A percentile compares a stretch with the other conserved stretches of the same genome.
phyloP scores from a whole-genome alignment of 371 early-diverging fungal species.

The Zopfochytrium polystomum region DNA sequence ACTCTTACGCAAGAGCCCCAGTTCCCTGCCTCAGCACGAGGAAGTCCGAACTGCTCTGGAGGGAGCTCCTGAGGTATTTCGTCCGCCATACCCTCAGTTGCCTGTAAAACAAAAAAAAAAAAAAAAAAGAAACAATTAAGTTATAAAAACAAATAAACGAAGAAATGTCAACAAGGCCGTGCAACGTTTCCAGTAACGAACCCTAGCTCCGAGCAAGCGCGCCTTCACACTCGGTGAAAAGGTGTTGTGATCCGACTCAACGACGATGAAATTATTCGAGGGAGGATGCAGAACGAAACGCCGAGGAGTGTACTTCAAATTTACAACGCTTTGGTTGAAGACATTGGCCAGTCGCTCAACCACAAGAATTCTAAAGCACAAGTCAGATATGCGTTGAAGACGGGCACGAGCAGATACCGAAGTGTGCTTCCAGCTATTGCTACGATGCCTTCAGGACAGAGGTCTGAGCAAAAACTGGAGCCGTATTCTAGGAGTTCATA shows the following conservation, averaged over 20 bases:
- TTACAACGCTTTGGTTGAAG: conserved; percentile 81
- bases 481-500: conserved; percentile 81
- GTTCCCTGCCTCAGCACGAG: conserved; percentile 64
- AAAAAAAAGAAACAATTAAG: conserved; percentile 3
- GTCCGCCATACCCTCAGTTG: conserved; percentile 25
- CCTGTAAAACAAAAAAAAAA: conserved; percentile 7
- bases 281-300: conserved; percentile 69
- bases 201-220: conserved; percentile 53
- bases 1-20: conserved; percentile 87
- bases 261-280: conserved; percentile 77
- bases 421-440: conserved; percentile 83
- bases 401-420: conserved; percentile 11
- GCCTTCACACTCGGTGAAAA: conserved; percentile 64
- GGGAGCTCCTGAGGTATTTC: conserved; percentile 51
- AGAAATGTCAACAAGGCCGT: too few relatives aligned
- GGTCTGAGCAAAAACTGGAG: conserved; percentile 83
- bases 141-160: too few relatives aligned
- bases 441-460: conserved; percentile 85
- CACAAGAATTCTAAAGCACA: conserved; percentile 64
- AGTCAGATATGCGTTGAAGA: conserved; percentile 1
- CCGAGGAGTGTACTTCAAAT: conserved; percentile 87
- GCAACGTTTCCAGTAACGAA: conserved; percentile 9
- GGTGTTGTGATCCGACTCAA: conserved; percentile 83
- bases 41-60: conserved; percentile 71
- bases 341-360: conserved; percentile 79